phyloP scores from a whole-genome alignment of 441 rosid genomes.

The Isatis lusitanica region DNA sequence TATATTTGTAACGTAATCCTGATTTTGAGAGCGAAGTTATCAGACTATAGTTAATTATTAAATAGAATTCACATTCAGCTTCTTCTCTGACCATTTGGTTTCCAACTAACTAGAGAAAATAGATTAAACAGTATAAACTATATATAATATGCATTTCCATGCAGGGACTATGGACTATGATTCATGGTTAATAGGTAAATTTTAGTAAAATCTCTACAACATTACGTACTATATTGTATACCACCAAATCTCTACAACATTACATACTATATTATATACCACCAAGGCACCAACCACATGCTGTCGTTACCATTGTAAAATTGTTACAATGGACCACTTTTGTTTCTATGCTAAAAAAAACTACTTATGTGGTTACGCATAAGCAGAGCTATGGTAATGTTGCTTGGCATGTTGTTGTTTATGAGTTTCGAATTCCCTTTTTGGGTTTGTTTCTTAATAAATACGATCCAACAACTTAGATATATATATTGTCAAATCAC shows the following conservation, averaged over 20 bases:
- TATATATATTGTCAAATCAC: neutral
- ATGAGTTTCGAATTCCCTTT: neutral
- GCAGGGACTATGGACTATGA: neutral
- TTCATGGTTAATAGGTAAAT: neutral
- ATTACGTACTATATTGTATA: neutral
- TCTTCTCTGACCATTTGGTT: neutral
- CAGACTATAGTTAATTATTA: neutral
- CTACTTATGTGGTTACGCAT: neutral
- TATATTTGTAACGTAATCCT: constrained; percentile 1
- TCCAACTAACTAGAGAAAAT: neutral
- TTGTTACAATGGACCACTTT: constrained; percentile 13
- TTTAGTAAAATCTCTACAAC: neutral
- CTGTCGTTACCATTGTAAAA: neutral
- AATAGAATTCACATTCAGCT: neutral
- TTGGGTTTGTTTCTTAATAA: neutral
- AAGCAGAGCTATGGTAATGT: constrained; percentile 6
- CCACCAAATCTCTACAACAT: neutral
- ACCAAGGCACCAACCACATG: constrained; percentile 16
- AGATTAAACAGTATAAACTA: neutral
- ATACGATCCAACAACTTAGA: neutral
- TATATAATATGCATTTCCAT: neutral
- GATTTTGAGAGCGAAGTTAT: constrained; percentile 5
- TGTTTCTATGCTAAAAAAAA: neutral
- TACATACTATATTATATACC: neutral
- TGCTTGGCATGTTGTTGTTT: neutral